Evolutionary conservation across 257 asterid genomes (phyloP), one percentile per base, ranked within the genome.

Genomic region (Scutellaria barbata): DNA sequence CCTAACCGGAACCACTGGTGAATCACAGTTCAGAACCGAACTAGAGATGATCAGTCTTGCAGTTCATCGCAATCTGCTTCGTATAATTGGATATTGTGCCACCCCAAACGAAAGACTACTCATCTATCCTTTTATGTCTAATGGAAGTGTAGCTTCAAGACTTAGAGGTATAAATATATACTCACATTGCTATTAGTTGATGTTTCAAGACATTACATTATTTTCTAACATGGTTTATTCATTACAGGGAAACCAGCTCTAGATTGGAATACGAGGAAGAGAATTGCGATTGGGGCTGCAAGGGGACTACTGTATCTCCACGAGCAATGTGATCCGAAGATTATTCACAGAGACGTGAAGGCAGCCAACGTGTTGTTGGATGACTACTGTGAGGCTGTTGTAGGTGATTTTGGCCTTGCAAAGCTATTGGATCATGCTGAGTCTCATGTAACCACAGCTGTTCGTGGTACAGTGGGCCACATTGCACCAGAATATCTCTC

Each of bases 321-420:
- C 53, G 98, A 94, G 80, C 99, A 94, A 78, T 94, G 99, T 69
- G 99, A 94, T 85, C 99, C 99, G 9, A 94, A 94, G 86, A 91
- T 94, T 53, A 91, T 94, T 65, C 99, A 94, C 70, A 81, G 99
- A 69, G 99, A 94, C 20, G 98, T 94, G 12, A 94, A 94, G 90
- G 99, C 99, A 3, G 99, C 98, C 2, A 94, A 94, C 35, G 86
- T 91, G 67, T 86, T 94, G 14, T 74, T 94, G 1, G 99, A 94
- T 37, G 99, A 94, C 60, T 87, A 52, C 78, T 87, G 51, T 40
- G 99, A 92, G 76, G 96, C 99, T 10, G 77, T 94, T 45, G 96
- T 94, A 10, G 99, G 99, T 35, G 99, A 94, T 42, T 91, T 94
- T 56, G 99, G 99, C 73, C 96, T 94, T 30, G 99, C 99, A 4